Conservation (phyloP, 2,329 filamentous ascomycete genomes). For the Ophiostoma piceae region DNA sequence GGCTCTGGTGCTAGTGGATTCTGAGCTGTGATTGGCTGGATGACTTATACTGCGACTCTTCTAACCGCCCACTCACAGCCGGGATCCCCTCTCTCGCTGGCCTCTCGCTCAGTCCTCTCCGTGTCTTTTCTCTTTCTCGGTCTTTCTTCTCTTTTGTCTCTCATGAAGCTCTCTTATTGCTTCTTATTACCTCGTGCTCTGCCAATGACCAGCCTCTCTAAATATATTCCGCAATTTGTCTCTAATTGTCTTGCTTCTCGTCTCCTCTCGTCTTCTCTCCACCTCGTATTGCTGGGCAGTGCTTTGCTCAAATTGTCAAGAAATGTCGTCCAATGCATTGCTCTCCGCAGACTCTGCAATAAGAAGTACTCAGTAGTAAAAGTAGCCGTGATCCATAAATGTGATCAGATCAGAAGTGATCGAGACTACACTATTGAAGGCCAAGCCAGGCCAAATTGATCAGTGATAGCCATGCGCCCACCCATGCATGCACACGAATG, state of each 20-base stretch:
- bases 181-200: background rate
- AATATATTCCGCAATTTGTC: background rate
- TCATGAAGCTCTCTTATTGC: background rate
- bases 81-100: conserved; percentile 16
- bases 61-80: conserved; percentile 10
- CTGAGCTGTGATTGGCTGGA: conserved; percentile 7
- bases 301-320: background rate
- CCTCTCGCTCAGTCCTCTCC: conserved; percentile 18
- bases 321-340: conserved; percentile 8
- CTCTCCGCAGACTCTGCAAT: background rate
- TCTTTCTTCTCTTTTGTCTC: background rate
- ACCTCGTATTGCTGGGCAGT: background rate
- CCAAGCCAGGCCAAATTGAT: background rate
- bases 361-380: background rate
- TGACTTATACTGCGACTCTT: conserved; percentile 4
- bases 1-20: background rate
- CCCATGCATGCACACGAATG: conserved; percentile 21
- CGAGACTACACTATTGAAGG: background rate
- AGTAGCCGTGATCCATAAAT: conserved; percentile 2
- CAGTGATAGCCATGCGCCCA: conserved; percentile 15
- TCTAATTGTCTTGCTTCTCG: background rate
- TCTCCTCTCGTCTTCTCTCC: background rate
- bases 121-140: background rate
- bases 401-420: background rate
- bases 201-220: background rate